Evolutionary conservation across 129 eudicot genomes (phyloP).

Genomic region (Artemisia argyi): DNA sequence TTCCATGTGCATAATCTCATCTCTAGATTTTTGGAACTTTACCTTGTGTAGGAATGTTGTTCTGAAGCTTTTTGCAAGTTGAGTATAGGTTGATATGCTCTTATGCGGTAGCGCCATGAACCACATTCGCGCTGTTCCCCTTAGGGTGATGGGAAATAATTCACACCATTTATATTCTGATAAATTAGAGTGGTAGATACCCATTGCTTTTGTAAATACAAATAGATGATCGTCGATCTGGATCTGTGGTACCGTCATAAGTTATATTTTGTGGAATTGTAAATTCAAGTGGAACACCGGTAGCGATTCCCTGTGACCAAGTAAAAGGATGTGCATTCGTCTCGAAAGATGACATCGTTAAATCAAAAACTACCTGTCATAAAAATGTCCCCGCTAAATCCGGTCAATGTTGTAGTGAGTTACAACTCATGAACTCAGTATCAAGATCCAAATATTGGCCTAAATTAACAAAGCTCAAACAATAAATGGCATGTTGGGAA

Average conservation of each 20-base stretch:
- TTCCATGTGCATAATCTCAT: neutral
- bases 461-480: too few species aligned
- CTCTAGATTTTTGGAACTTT: neutral
- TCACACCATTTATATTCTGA: neutral
- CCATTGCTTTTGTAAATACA: neutral
- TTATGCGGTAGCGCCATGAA: neutral
- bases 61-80: neutral
- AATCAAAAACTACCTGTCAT: too few species aligned
- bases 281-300: neutral
- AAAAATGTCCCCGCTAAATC: too few species aligned
- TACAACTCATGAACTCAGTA: too few species aligned
- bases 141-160: neutral
- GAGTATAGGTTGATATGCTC: neutral
- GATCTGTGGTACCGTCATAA: slow-evolving; percentile 11
- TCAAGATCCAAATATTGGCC: too few species aligned
- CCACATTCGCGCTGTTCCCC: slow-evolving; percentile 2
- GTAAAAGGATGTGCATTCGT: neutral
- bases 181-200: neutral
- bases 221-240: neutral
- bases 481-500: too few species aligned
- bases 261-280: neutral
- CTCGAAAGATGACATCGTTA: neutral
- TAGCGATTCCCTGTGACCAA: neutral
- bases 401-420: too few species aligned
- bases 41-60: slow-evolving; percentile 1